phyloP scores from a whole-genome alignment of 345 rosid genomes.

The Trapa bicornis region DNA sequence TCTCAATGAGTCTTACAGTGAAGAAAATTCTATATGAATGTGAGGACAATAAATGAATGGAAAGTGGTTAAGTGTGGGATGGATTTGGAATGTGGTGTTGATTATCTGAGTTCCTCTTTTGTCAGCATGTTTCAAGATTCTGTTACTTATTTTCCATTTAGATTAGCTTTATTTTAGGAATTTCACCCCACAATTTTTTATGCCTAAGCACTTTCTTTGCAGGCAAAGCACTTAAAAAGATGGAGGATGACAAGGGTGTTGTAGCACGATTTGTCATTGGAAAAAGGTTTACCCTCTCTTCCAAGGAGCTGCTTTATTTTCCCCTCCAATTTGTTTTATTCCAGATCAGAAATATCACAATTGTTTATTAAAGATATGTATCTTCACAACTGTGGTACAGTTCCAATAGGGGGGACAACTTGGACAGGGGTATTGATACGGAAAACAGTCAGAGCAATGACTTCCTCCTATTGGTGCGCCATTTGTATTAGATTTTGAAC shows the following conservation, averaged over 20 bases:
- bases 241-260: conserved; percentile 68
- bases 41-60: not conserved
- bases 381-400: conserved; percentile 25
- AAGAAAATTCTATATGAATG: not conserved
- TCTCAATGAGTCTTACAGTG: not conserved
- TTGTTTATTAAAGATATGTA: not conserved
- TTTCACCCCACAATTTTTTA: not conserved
- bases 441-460: conserved; percentile 33
- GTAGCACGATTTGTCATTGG: conserved; percentile 75
- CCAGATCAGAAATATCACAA: not conserved
- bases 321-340: not conserved
- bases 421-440: conserved; percentile 28
- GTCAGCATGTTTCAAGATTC: not conserved
- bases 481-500: not conserved
- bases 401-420: conserved; percentile 36
- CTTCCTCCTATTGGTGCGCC: conserved; percentile 32
- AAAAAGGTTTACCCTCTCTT: conserved; percentile 46
- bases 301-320: conserved; percentile 1
- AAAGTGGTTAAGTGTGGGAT: not conserved
- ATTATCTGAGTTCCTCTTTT: not conserved
- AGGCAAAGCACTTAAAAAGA: conserved; percentile 45
- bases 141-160: not conserved
- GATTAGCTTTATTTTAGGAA: not conserved
- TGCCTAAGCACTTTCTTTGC: conserved; percentile 9
- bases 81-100: not conserved